Evolutionary conservation across 2,329 filamentous ascomycete species (phyloP).

Genomic region (Sclerotinia nivalis): DNA sequence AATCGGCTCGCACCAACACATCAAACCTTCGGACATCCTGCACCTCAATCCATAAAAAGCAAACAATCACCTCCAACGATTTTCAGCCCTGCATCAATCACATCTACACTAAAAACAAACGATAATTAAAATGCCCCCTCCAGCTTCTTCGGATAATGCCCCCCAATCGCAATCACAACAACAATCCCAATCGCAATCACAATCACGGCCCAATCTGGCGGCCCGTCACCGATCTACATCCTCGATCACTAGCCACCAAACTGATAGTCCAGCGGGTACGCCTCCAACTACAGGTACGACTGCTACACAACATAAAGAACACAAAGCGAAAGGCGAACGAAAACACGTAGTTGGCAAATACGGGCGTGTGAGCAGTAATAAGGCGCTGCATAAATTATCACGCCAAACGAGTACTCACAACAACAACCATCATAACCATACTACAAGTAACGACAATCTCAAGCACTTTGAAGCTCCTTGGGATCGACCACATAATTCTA

Average conservation of each 20-base stretch:
- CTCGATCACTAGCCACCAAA: constrained; percentile 30
- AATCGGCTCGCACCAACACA: constrained; percentile 24
- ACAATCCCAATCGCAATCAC: constrained; percentile 27
- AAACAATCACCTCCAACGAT: constrained; percentile 26
- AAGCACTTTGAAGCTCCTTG: constrained; percentile 38
- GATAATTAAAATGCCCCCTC: constrained; percentile 20
- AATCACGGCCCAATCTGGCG: constrained; percentile 30
- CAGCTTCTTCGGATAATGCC: constrained; percentile 18
- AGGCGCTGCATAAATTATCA: constrained; percentile 37
- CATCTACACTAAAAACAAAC: constrained; percentile 13
- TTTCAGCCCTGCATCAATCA: constrained; percentile 23
- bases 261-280: constrained; percentile 25
- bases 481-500: constrained; percentile 32
- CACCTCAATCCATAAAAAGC: constrained; percentile 29
- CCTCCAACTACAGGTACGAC: constrained; percentile 28
- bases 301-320: constrained; percentile 36
- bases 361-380: constrained; percentile 37
- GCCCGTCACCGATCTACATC: constrained; percentile 33
- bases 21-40: constrained; percentile 12
- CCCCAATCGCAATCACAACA: constrained; percentile 22
- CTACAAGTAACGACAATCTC: constrained; percentile 36
- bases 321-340: constrained; percentile 29
- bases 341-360: constrained; percentile 36
- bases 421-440: constrained; percentile 27
- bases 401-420: constrained; percentile 27